Percentiles rank a stretch among this genome's conserved stretches.
phyloP scores from a whole-genome alignment of 306 rosid genomes.

The Lotus japonicus region DNA sequence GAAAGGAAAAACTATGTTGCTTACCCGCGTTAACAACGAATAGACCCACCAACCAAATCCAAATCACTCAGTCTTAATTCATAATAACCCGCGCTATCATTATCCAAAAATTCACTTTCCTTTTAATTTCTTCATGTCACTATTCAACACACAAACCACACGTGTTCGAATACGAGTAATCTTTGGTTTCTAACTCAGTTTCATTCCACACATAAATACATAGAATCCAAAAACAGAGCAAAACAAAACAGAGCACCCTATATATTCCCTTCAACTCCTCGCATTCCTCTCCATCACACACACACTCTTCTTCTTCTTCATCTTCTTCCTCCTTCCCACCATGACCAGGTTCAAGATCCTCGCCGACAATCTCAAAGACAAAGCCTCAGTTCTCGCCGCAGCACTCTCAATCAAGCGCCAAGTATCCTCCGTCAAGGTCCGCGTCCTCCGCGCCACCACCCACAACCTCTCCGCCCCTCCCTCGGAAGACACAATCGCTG shows the following conservation, averaged over 20 bases:
- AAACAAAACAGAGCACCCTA: neutral
- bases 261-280: neutral
- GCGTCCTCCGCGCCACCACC: conserved; percentile 74
- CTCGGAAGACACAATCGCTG: conserved; percentile 37
- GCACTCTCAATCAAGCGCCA: conserved; percentile 41
- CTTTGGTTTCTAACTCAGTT: neutral
- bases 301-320: no score
- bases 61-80: neutral
- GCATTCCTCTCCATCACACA: neutral
- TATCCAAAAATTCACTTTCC: neutral
- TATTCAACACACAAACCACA: neutral
- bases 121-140: neutral
- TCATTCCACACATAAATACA: neutral
- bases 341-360: conserved; percentile 41
- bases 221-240: neutral
- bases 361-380: conserved; percentile 55
- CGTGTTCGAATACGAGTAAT: neutral
- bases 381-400: conserved; percentile 56
- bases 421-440: conserved; percentile 34
- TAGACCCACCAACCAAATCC: neutral
- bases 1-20: neutral
- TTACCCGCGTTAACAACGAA: conserved; percentile 25
- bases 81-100: neutral
- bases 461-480: conserved; percentile 48
- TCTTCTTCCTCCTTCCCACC: neutral